These are phyloP conservation scores for Colletotrichum brevisporum DNA, from an alignment of 2,329 filamentous ascomycete genomes.

Conservation along the genomic window DNA sequence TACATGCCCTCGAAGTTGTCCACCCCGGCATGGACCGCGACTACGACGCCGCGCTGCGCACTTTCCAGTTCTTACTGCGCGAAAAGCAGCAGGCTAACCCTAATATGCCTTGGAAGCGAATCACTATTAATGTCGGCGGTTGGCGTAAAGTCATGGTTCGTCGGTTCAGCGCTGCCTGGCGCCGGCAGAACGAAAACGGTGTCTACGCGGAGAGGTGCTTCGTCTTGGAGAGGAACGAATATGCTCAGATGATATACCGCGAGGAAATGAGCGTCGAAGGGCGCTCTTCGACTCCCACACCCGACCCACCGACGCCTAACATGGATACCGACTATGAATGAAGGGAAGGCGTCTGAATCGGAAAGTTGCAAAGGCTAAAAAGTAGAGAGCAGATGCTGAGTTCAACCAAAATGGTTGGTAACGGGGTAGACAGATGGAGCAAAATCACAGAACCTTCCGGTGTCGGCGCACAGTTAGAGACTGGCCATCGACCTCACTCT, in stretches of 20 bases:
- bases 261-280: conserved; percentile 40
- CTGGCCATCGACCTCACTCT: too few species aligned
- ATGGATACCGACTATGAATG: conserved; percentile 28
- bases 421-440: too few species aligned
- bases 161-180: conserved; percentile 58
- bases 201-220: conserved; percentile 64
- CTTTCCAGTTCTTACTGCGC: conserved; percentile 51
- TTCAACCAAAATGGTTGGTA: too few species aligned
- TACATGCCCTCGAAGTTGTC: conserved; percentile 50
- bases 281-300: conserved; percentile 40
- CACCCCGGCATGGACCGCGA: conserved; percentile 52
- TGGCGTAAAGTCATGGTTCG: conserved; percentile 62
- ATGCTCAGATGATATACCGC: conserved; percentile 33
- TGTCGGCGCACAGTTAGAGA: too few species aligned
- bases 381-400: too few species aligned
- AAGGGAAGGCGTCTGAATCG: not conserved
- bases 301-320: conserved; percentile 34
- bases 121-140: conserved; percentile 64
- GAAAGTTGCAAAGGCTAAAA: not conserved
- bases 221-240: conserved; percentile 50
- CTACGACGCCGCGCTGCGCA: conserved; percentile 52
- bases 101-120: conserved; percentile 52
- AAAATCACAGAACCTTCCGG: too few species aligned
- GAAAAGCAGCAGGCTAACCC: conserved; percentile 43
- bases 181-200: conserved; percentile 55